A percentile compares a stretch with the other conserved stretches of the same genome.
phyloP scores from a whole-genome alignment of 805 yeast genomes.

The Kazachstania viticola region DNA sequence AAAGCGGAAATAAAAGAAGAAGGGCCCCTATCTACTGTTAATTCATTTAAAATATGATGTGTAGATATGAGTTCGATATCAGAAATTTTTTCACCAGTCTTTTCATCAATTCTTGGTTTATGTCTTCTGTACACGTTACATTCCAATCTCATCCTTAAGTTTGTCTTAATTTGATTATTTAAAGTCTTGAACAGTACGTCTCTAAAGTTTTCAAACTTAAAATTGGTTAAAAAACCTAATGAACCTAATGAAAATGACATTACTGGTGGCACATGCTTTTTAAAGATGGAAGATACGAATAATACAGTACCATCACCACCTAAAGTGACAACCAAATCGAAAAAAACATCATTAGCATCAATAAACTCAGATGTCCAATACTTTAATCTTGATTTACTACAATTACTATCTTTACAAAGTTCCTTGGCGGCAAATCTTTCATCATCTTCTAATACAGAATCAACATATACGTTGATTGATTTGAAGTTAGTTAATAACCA shows the following conservation, averaged over 20 bases:
- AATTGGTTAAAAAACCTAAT: constrained; percentile 83
- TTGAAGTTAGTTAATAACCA: constrained; percentile 46
- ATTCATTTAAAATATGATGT: constrained; percentile 75
- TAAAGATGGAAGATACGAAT: constrained; percentile 78
- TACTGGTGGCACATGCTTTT: constrained; percentile 81
- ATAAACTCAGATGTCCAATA: constrained; percentile 64
- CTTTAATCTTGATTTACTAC: constrained; percentile 35
- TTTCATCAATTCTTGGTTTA: constrained; percentile 24
- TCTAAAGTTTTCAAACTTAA: constrained; percentile 64
- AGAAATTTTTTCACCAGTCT: constrained; percentile 32
- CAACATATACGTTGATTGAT: constrained; percentile 54
- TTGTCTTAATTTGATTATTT: constrained; percentile 61
- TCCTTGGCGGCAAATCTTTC: constrained; percentile 51
- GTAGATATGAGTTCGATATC: constrained; percentile 33
- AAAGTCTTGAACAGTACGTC: constrained; percentile 45
- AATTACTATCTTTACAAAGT: constrained; percentile 32
- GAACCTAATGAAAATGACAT: constrained; percentile 84
- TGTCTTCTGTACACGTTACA: constrained; percentile 52
- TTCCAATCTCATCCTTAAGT: constrained; percentile 77
- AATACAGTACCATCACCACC: constrained; percentile 98
- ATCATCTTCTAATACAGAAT: constrained; percentile 49
- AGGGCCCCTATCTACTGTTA: constrained; percentile 89
- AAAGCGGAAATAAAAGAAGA: constrained; percentile 84
- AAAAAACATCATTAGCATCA: constrained; percentile 29
- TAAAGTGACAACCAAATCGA: constrained; percentile 73